Evolutionary conservation across 345 rosid genomes (phyloP).

Genomic region (Geranium brycei): DNA sequence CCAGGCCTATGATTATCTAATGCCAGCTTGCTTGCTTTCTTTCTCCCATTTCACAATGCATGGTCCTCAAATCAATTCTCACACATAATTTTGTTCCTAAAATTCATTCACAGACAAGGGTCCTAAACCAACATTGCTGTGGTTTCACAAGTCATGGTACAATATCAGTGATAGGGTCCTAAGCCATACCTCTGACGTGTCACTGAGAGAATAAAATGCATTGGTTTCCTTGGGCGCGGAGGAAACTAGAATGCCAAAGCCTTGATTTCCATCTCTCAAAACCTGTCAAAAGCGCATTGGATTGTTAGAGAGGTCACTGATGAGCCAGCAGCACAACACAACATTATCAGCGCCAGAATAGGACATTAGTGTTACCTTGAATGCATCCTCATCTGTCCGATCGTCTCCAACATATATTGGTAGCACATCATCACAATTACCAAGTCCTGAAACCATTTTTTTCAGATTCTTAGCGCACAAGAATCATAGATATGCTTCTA

Average conservation of each 20-base stretch:
- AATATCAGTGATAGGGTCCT: background rate
- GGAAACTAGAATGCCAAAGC: conserved; percentile 31
- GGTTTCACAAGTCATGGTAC: background rate
- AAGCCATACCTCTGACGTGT: conserved; percentile 22
- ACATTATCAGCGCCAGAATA: background rate
- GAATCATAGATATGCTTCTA: background rate
- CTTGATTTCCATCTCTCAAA: conserved; percentile 18
- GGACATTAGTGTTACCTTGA: conserved; percentile 17
- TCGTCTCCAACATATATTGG: conserved; percentile 41
- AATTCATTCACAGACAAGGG: too few relatives aligned
- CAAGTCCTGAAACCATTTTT: conserved; percentile 12
- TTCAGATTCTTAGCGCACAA: background rate
- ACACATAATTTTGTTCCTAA: too few relatives aligned
- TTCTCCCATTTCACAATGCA: too few relatives aligned
- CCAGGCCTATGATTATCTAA: too few relatives aligned
- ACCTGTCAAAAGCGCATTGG: conserved; percentile 15
- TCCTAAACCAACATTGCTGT: too few relatives aligned
- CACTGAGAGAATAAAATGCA: conserved; percentile 29
- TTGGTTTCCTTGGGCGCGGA: conserved; percentile 26
- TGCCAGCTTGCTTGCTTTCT: too few relatives aligned
- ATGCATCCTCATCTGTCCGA: conserved; percentile 37
- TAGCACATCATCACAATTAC: conserved; percentile 20
- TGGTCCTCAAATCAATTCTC: too few relatives aligned
- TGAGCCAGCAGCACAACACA: background rate
- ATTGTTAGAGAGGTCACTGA: background rate